These are phyloP conservation scores for Austroboletus rostrupii DNA, from an alignment of 1,284 basidiomycete genomes.

Conservation along the genomic window DNA sequence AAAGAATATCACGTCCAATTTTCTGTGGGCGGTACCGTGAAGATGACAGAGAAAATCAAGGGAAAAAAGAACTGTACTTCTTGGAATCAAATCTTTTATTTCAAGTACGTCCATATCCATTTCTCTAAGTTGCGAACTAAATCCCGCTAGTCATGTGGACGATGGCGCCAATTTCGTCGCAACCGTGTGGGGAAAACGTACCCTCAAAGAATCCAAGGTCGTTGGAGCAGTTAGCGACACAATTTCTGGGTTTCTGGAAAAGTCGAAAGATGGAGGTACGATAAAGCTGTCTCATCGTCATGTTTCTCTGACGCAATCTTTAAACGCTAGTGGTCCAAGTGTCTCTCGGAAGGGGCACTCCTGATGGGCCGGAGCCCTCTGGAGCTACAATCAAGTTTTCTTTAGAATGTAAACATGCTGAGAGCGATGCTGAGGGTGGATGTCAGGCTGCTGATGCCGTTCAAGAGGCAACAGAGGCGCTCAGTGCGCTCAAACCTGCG, in stretches of 20 bases:
- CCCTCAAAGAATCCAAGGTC: neutral
- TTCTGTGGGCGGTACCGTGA: too few species aligned
- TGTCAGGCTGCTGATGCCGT: neutral
- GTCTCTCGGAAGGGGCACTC: too few species aligned
- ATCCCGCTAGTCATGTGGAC: neutral
- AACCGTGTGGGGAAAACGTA: neutral
- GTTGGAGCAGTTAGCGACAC: neutral
- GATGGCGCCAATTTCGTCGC: neutral
- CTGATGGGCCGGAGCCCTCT: too few species aligned
- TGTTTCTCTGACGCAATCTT: neutral
- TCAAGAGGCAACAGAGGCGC: neutral
- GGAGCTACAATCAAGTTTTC: too few species aligned
- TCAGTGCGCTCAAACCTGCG: neutral
- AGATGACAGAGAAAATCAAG: too few species aligned
- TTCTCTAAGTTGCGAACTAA: neutral
- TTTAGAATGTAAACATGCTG: too few species aligned
- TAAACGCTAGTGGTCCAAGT: too few species aligned
- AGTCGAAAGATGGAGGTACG: neutral
- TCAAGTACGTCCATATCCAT: too few species aligned
- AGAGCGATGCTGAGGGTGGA: neutral
- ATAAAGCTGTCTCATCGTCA: neutral
- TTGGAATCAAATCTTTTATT: too few species aligned
- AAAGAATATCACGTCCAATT: neutral
- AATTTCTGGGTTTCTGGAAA: neutral
- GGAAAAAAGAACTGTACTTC: too few species aligned